Evolutionary conservation across 1,284 basidiomycete genomes (phyloP).

Genomic region (Trichosporon coremiiforme): DNA sequence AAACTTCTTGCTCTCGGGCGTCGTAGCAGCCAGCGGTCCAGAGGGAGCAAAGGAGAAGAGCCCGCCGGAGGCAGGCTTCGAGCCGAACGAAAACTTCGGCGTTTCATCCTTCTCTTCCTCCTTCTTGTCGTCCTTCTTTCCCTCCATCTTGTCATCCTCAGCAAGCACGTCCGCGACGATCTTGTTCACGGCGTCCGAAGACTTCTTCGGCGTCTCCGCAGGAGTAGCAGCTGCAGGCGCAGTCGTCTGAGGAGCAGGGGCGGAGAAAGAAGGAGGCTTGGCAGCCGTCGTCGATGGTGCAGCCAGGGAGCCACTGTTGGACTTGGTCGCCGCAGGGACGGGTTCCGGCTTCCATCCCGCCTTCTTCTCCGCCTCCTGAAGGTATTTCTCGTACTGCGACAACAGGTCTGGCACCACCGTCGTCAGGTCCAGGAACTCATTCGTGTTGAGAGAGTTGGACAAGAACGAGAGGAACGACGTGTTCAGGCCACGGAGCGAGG

Average conservation of each 20-base stretch:
- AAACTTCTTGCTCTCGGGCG: conserved; percentile 46
- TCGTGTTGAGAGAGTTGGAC: conserved; percentile 66
- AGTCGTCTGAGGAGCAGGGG: conserved; percentile 17
- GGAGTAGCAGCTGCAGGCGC: conserved; percentile 31
- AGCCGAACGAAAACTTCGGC: conserved; percentile 33
- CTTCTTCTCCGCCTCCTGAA: conserved; percentile 63
- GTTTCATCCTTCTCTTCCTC: conserved; percentile 2
- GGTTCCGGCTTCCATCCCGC: conserved; percentile 45
- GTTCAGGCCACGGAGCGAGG: conserved; percentile 77
- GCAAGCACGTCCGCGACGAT: conserved; percentile 45
- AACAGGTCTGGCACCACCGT: conserved; percentile 57
- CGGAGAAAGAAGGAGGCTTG: conserved; percentile 16
- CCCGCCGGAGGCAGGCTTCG: conserved; percentile 16
- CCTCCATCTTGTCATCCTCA: conserved; percentile 32
- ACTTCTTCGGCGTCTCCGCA: conserved; percentile 32
- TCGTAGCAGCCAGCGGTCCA: conserved; percentile 43
- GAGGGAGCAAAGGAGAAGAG: conserved; percentile 51
- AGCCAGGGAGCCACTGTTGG: neutral
- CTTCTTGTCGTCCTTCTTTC: conserved; percentile 21
- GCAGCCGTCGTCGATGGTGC: conserved; percentile 21
- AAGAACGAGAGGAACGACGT: conserved; percentile 68
- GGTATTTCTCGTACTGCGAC: conserved; percentile 67
- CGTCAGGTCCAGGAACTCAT: conserved; percentile 74
- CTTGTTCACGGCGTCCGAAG: conserved; percentile 42
- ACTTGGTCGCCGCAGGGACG: neutral